A percentile compares a stretch with the other conserved stretches of the same genome.
Evolutionary conservation across 2,329 filamentous ascomycete species (phyloP).

Genomic region (Thielaviopsis ethacetica): DNA sequence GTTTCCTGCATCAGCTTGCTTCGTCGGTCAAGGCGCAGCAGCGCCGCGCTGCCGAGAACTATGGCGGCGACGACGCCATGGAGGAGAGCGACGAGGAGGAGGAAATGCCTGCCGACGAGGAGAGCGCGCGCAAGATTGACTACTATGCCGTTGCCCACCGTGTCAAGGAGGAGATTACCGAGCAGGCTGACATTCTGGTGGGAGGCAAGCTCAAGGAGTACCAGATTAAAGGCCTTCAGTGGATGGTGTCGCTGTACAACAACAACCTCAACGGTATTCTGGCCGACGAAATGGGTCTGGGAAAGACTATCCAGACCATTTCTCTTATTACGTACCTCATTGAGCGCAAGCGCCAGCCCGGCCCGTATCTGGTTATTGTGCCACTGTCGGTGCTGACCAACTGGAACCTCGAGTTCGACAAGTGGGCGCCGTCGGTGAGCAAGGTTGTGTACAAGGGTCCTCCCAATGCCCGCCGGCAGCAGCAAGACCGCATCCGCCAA

Average conservation of each 20-base stretch:
- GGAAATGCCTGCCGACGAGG: constrained; percentile 51
- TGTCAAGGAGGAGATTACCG: constrained; percentile 77
- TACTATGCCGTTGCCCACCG: constrained; percentile 98
- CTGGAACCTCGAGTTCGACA: constrained; percentile 97
- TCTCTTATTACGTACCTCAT: constrained; percentile 95
- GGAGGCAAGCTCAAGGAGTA: constrained; percentile 93
- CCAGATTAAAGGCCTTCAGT: constrained; percentile 94
- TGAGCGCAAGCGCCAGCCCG: constrained; percentile 80
- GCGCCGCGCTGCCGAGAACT: constrained; percentile 61
- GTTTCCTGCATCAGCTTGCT: constrained; percentile 89
- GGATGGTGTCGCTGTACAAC: constrained; percentile 99
- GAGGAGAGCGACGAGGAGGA: constrained; percentile 40
- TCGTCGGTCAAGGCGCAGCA: constrained; percentile 91
- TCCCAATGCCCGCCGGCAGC: constrained; percentile 70
- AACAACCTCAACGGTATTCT: constrained; percentile 99
- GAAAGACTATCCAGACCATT: constrained; percentile 98
- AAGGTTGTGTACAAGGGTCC: constrained; percentile 96
- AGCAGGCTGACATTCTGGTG: constrained; percentile 72
- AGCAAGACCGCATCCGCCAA: constrained; percentile 86
- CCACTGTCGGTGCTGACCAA: constrained; percentile 94
- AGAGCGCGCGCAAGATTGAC: constrained; percentile 69
- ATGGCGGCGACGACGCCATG: constrained; percentile 55
- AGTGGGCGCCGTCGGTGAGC: constrained; percentile 80
- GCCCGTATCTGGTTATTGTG: constrained; percentile 91
- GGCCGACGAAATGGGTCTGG: constrained; percentile 98